Evolutionary conservation across 306 rosid genomes (phyloP), one percentile per base, ranked within the genome.

Genomic region (Cucurbita moschata): DNA sequence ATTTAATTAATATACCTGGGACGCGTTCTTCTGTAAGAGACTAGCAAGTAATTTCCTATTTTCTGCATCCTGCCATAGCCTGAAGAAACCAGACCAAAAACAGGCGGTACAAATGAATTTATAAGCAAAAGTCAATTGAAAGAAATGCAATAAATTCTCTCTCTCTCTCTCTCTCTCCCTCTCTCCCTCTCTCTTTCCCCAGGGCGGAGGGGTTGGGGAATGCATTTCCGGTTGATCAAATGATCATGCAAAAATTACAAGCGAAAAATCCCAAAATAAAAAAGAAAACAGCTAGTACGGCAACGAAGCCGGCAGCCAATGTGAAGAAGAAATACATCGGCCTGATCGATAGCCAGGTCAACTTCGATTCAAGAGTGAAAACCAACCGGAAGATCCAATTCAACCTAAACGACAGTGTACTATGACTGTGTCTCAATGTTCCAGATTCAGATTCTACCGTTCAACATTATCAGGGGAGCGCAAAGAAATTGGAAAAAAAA

Each of bases 11-110:
- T 56, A 75, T 43, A 94, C 99, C 99, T 89, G 88, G 55, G 79
- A 83, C 16, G 86, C 72, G 52, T 89, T 88, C 81, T 86, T 86
- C 81, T 85, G 73, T 10, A 94, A 86, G 76, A 94, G 89, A 69
- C 68, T 76, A 72, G 91, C 60, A 30, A 94, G 96, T 76, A 94
- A 53, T 50, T 77, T 89, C 40, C 97, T 86, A 77, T 86, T 91
- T 77, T 91, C 99, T 15, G 99, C 97, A 75, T 94, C 99, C 76
- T 94, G 99, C 99, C 99, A 91, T 81, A 94, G 83, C 89, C 99
- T 94, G 83, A 77, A 79, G 23, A 56, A 52, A 55, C 70, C 26
- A 73, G 16, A 65, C 13, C 47, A 63, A 3, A 18, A 72, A 11
- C 42, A 70, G 50, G 4, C 46, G 21, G 58, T 21, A 67, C 7